These are phyloP conservation scores for Globisporangium cystogenes DNA, from an alignment of 352 stramenopile species.

Conservation along the genomic window DNA sequence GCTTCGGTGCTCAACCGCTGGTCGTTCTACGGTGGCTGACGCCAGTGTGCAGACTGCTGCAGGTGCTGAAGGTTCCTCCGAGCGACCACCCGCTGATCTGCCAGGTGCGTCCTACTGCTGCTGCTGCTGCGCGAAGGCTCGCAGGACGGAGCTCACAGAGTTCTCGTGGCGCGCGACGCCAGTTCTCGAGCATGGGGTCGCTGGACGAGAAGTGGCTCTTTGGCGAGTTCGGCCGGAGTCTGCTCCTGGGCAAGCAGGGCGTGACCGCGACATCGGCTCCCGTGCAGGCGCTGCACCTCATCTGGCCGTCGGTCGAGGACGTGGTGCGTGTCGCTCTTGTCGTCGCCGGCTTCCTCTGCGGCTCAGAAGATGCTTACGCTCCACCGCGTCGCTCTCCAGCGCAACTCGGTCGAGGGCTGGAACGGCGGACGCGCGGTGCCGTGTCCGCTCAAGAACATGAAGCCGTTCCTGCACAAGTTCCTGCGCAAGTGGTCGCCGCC, in stretches of 20 bases:
- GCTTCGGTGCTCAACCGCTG: too few species aligned
- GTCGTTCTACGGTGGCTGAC: too few species aligned
- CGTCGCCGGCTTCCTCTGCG: too few species aligned
- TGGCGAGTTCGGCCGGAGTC: conserved; percentile 58
- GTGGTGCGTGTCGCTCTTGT: conserved; percentile 68
- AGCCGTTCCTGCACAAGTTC: conserved; percentile 83
- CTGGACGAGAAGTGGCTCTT: conserved; percentile 83
- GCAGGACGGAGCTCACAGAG: not conserved
- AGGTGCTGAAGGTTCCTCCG: conserved; percentile 32
- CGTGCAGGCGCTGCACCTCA: conserved; percentile 60
- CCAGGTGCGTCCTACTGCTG: conserved; percentile 35
- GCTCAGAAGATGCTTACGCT: too few species aligned
- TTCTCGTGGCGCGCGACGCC: not conserved
- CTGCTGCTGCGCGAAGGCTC: too few species aligned
- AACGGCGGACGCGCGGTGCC: conserved; percentile 60
- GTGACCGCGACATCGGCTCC: conserved; percentile 23
- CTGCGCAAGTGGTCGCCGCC: conserved; percentile 73
- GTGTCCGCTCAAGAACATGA: conserved; percentile 83
- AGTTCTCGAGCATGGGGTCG: conserved; percentile 82
- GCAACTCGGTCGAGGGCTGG: conserved; percentile 80
- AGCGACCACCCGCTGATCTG: conserved; percentile 69
- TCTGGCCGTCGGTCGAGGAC: conserved; percentile 77
- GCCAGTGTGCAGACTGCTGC: conserved; percentile 35
- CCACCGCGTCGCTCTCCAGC: conserved; percentile 25
- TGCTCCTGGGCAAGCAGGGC: conserved; percentile 42